Evolutionary conservation across 2,329 filamentous ascomycete genomes (phyloP), one percentile per base, ranked within the genome.

Genomic region (Pseudogymnoascus sp.): DNA sequence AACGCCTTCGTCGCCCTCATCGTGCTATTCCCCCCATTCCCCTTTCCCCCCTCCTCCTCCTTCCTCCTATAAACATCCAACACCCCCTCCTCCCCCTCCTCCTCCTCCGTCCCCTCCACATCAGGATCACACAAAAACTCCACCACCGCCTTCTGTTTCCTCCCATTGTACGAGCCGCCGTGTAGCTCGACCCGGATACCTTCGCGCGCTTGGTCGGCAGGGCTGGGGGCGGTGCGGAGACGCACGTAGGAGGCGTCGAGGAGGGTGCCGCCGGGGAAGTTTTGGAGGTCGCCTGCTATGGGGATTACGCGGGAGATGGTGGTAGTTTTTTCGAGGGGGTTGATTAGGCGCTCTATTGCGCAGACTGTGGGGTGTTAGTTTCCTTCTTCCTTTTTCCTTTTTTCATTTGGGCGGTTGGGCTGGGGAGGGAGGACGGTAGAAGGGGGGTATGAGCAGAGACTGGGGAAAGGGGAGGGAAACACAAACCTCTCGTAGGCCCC

Each of bases 51-150:
- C 16, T 54, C 61, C 18, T 71, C 69, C n/a, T 65, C 65, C 18
- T 76, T 63, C 0, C 42, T 10, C 4, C 42, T 23, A 14, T 45
- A 45, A 5, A 45, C 42, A 45, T 45, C 42, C 42, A 45, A 21
- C 42, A 14, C 68, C 42, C 16, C 68, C 42, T 69, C 66, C 16
- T 69, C 68, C 42, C 69, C 66, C 16, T 60, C 61, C 21, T 71
- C 70, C 16, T 65, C 65, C 18, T 76, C 64, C 26, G 66, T 69
- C 7, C 57, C 60, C 21, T 65, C 64, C 6, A 66, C 26, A n/a
- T 61, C 60, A 31, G 77, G 79, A 71, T 96, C 88, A 76, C 95
- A 99, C 18, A 93, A 74, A 69, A 97, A 92, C 71, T 96, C 90
- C 62, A 97, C 84, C 8, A 96, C 82, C 3, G 92, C 90, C 71